These are phyloP conservation scores for Cladobotryum protrusum DNA, from an alignment of 2,329 filamentous ascomycete genomes.

Conservation along the genomic window DNA sequence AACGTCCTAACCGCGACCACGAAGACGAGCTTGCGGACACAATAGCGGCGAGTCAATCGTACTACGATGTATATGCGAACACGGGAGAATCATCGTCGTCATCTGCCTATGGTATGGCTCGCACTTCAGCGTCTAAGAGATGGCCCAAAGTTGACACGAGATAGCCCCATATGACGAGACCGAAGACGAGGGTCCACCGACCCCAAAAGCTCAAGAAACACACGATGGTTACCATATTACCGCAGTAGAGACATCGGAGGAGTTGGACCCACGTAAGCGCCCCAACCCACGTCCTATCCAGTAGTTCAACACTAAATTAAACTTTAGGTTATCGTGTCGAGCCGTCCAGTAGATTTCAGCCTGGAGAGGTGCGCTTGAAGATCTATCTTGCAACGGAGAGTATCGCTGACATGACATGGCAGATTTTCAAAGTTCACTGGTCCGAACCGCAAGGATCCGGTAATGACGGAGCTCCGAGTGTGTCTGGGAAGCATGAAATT, in stretches of 20 bases:
- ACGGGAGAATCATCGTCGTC: slow-evolving; percentile 14
- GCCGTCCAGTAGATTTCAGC: slow-evolving; percentile 32
- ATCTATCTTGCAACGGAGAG: no score
- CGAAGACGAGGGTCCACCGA: slow-evolving; percentile 21
- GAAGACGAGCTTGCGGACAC: slow-evolving; percentile 17
- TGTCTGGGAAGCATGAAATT: slow-evolving; percentile 29
- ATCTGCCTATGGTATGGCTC: slow-evolving; percentile 16
- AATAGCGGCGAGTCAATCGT: slow-evolving; percentile 15
- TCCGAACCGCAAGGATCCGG: slow-evolving; percentile 41
- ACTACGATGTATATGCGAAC: slow-evolving; percentile 12
- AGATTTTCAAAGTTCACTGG: slow-evolving; percentile 54
- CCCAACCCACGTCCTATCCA: not conserved
- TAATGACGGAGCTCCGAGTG: slow-evolving; percentile 24
- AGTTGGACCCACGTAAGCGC: slow-evolving; percentile 33
- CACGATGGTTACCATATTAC: slow-evolving; percentile 10
- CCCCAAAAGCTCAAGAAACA: slow-evolving; percentile 14
- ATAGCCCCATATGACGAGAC: slow-evolving; percentile 18
- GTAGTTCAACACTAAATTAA: not conserved
- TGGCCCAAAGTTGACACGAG: not conserved
- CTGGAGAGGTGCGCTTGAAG: slow-evolving; percentile 30
- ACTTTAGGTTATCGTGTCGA: slow-evolving; percentile 34
- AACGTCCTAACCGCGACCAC: slow-evolving; percentile 5
- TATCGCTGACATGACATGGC: not conserved
- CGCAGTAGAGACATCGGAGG: slow-evolving; percentile 14
- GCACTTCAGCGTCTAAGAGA: not conserved